A percentile compares a stretch with the other conserved stretches of the same genome.
These are phyloP conservation scores for Haematococcus sp. DNA, from an alignment of 139 green algal genomes.

Conservation along the genomic window DNA sequence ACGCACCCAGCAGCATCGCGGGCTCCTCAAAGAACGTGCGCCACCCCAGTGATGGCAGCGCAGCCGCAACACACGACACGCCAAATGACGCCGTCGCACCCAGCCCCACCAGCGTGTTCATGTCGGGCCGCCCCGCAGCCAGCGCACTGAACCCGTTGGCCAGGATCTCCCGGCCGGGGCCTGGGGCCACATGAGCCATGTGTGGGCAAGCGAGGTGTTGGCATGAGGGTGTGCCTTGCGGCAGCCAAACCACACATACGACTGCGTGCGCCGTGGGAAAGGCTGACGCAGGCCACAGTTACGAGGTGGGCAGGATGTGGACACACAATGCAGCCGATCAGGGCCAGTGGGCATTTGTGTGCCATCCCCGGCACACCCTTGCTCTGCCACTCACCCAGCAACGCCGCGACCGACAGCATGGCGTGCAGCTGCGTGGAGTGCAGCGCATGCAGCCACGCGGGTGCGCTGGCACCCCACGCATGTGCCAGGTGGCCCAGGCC, in stretches of 20 bases:
- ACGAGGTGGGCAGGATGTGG: not conserved
- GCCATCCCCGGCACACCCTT: no score
- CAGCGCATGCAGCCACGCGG: slow-evolving; percentile 62
- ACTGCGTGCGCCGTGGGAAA: no score
- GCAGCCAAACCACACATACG: no score
- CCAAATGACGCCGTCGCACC: slow-evolving; percentile 84
- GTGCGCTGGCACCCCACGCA: slow-evolving; percentile 43
- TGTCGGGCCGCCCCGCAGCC: slow-evolving; percentile 77
- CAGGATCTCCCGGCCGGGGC: slow-evolving; percentile 61
- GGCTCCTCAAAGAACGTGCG: slow-evolving; percentile 98
- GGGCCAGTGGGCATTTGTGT: no score
- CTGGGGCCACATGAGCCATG: slow-evolving; percentile 16
- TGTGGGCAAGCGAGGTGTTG: no score
- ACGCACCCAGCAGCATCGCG: slow-evolving; percentile 93
- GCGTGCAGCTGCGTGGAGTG: slow-evolving; percentile 67
- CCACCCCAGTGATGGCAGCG: slow-evolving; percentile 71
- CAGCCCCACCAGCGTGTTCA: slow-evolving; percentile 97
- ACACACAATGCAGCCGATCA: no score
- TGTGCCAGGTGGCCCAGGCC: slow-evolving; percentile 74
- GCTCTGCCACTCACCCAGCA: slow-evolving; percentile 71
- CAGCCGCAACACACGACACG: slow-evolving; percentile 75
- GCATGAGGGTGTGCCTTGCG: no score
- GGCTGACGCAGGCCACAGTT: no score
- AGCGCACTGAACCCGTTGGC: slow-evolving; percentile 46
- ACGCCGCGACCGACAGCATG: slow-evolving; percentile 68